Evolutionary conservation across 441 rosid genomes (phyloP).

Genomic region (Eruca vesicaria): DNA sequence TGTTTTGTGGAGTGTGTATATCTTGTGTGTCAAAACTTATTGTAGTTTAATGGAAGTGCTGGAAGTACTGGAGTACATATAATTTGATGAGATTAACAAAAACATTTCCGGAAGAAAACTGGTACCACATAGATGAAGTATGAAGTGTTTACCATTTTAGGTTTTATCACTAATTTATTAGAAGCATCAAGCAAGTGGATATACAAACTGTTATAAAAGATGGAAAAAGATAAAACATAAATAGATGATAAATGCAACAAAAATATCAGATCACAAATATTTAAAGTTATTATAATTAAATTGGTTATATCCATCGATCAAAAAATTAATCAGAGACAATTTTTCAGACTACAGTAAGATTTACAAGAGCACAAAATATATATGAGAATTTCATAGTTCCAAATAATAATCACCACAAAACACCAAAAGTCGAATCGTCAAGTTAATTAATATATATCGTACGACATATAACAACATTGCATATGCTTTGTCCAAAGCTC

Average conservation of each 20-base stretch:
- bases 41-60: neutral
- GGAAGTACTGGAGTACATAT: neutral
- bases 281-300: neutral
- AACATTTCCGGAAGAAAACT: neutral
- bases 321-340: too few relatives aligned
- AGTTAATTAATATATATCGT: neutral
- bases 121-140: neutral
- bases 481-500: conserved; percentile 19
- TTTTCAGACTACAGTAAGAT: too few relatives aligned
- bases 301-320: too few relatives aligned
- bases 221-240: neutral
- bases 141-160: too few relatives aligned
- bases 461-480: conserved; percentile 13
- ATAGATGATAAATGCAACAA: neutral
- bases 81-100: neutral
- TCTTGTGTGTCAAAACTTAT: neutral
- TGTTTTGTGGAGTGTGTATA: neutral
- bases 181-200: too few relatives aligned
- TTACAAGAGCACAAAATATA: too few relatives aligned
- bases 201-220: neutral
- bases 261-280: neutral
- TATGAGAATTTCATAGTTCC: neutral
- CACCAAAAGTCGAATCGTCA: neutral
- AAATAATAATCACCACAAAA: neutral
- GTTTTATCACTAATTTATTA: neutral